These are phyloP conservation scores for Penicillium sp. DNA, from an alignment of 2,329 filamentous ascomycete genomes.

Conservation along the genomic window DNA sequence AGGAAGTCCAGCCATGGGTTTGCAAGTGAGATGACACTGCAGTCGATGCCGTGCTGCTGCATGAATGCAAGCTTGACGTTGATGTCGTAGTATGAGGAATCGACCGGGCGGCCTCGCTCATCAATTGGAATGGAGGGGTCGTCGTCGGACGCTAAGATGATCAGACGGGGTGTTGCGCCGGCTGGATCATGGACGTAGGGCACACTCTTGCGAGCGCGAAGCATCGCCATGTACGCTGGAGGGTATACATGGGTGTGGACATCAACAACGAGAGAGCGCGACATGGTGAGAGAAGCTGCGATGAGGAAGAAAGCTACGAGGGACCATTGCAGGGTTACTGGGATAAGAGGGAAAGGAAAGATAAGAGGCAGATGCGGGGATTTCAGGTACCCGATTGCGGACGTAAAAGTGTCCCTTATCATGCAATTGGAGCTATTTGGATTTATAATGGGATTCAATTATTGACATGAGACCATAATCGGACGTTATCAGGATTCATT, in stretches of 20 bases:
- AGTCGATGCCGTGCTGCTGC: constrained; percentile 73
- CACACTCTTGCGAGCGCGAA: constrained; percentile 48
- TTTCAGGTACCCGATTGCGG: neutral
- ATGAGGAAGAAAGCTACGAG: neutral
- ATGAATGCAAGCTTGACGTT: constrained; percentile 79
- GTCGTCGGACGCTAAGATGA: constrained; percentile 46
- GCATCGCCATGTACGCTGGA: constrained; percentile 54
- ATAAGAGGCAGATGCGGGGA: constrained; percentile 9
- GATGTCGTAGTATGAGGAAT: constrained; percentile 75
- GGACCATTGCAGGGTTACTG: neutral
- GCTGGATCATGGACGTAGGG: constrained; percentile 44
- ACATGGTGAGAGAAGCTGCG: constrained; percentile 8
- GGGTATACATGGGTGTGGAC: constrained; percentile 62
- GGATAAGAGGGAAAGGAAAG: neutral
- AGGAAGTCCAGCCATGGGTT: constrained; percentile 95
- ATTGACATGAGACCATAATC: neutral
- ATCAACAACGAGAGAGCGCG: constrained; percentile 48
- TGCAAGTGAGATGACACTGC: constrained; percentile 79
- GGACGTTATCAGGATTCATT: neutral
- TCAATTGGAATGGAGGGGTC: constrained; percentile 36
- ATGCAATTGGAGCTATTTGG: neutral
- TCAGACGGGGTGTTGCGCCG: constrained; percentile 37
- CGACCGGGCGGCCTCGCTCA: constrained; percentile 70
- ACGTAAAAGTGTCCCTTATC: neutral
- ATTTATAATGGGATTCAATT: neutral